phyloP scores from a whole-genome alignment of 192 early-diverging fungal species.

The Umbelopsis vinacea region DNA sequence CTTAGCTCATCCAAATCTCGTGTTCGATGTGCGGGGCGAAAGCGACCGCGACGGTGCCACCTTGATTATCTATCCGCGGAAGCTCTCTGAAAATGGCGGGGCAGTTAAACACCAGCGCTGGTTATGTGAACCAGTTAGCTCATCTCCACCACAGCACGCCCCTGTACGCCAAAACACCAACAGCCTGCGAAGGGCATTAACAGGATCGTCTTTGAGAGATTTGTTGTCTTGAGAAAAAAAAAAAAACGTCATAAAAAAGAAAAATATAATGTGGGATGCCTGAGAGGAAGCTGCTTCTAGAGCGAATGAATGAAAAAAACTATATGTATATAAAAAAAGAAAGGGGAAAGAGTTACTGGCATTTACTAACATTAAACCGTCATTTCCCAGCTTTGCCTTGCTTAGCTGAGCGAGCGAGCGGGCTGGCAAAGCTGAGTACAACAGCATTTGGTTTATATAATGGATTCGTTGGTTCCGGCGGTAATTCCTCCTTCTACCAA shows the following conservation, averaged over 20 bases:
- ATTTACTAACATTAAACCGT: background rate
- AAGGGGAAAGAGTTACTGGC: background rate
- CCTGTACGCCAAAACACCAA: background rate
- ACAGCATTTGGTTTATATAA: background rate
- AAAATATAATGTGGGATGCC: background rate
- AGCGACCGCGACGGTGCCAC: slow-evolving; percentile 7
- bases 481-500: slow-evolving; percentile 2
- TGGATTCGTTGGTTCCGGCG: background rate
- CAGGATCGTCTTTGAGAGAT: background rate
- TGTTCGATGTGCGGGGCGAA: slow-evolving; percentile 22
- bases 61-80: slow-evolving; percentile 24
- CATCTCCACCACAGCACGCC: background rate
- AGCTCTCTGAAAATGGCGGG: slow-evolving; percentile 3
- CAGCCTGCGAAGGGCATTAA: background rate
- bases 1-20: slow-evolving; percentile 26
- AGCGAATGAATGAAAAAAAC: background rate
- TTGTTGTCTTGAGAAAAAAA: background rate
- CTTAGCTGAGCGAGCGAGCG: background rate
- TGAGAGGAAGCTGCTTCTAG: no score
- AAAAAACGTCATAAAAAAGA: background rate
- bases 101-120: slow-evolving; percentile 18
- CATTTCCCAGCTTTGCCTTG: background rate
- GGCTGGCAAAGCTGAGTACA: no score
- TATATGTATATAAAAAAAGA: background rate
- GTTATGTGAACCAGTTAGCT: slow-evolving; percentile 13